Conservation (phyloP, 257 asterid genomes). For the Solanum paucissectum region DNA sequence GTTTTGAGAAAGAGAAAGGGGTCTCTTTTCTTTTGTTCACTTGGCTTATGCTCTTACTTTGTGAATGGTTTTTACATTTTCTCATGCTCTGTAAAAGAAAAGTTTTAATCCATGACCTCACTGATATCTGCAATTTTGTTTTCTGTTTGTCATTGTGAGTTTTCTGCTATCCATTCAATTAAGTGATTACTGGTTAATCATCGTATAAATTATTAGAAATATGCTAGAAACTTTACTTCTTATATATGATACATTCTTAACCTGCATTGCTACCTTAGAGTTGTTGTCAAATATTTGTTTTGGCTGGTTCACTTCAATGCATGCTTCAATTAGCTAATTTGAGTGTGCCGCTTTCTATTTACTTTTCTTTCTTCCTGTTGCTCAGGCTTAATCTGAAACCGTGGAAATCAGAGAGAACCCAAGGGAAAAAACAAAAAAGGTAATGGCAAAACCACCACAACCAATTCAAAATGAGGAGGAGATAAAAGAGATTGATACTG, state of each 20-base stretch:
- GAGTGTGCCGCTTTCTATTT: not conserved
- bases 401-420: not conserved
- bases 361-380: not conserved
- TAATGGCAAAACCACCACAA: not conserved
- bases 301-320: not conserved
- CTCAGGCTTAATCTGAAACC: not conserved
- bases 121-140: not conserved
- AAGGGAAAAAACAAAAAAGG: not conserved
- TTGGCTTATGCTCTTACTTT: not conserved
- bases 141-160: not conserved
- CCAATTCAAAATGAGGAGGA: not conserved
- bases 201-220: not conserved
- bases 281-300: not conserved
- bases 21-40: not conserved
- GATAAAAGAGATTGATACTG: not conserved
- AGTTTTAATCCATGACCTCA: not conserved
- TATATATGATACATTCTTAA: not conserved
- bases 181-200: not conserved
- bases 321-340: not conserved
- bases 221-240: not conserved
- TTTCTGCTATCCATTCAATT: not conserved
- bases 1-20: not conserved
- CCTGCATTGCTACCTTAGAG: not conserved
- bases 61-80: not conserved
- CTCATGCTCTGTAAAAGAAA: not conserved